Evolutionary conservation across 2,329 filamentous ascomycete genomes (phyloP), one percentile per base, ranked within the genome.

Genomic region (Pseudopyricularia javanii): DNA sequence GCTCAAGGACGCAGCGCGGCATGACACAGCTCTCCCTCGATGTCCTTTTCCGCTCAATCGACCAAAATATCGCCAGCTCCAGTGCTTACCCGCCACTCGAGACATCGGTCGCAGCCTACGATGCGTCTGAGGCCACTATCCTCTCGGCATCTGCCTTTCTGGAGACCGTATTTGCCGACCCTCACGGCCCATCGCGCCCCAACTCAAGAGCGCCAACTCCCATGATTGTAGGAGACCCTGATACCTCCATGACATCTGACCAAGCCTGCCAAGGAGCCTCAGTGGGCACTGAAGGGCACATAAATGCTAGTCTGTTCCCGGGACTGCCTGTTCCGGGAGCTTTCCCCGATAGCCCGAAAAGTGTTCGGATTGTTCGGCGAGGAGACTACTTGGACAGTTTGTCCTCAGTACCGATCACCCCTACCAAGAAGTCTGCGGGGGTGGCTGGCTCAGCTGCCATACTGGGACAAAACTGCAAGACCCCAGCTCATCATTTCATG

Each of bases 21-120:
- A 72, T 98, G 52, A 95, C 90, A 0, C 93, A 98, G 66, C 84
- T 98, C 62, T 80, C 89, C 0, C 83, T 98, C 53, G 91, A 97
- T 63, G 79, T 94, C 40, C 76, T 97, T 50, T 98, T 94, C 70
- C 83, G 85, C 57, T 91, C 87, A 47, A 81, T 95, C 50, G 82
- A 81, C 54, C 71, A 79, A 17, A 86, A 83, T 55, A 80, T 94
- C 53, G 80, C 86, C 58, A 81, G 87, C 51, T 70, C 76, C 24
- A 71, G 71, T 24, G 70, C 73, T 3, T 76, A 79, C 14, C 75
- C 81, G 2, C 70, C 78, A 1, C 75, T 87, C 5, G 82, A 93
- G 58, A 76, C 85, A 1, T 91, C 89, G 1, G 74, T 96, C 12
- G 80, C 82, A 52, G 77, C 82, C 2, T 84, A 86, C 37, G 91